Evolutionary conservation across 23 red algal species (phyloP), one percentile per base, ranked within the genome.

Genomic region (Gracilaria domingensis): DNA sequence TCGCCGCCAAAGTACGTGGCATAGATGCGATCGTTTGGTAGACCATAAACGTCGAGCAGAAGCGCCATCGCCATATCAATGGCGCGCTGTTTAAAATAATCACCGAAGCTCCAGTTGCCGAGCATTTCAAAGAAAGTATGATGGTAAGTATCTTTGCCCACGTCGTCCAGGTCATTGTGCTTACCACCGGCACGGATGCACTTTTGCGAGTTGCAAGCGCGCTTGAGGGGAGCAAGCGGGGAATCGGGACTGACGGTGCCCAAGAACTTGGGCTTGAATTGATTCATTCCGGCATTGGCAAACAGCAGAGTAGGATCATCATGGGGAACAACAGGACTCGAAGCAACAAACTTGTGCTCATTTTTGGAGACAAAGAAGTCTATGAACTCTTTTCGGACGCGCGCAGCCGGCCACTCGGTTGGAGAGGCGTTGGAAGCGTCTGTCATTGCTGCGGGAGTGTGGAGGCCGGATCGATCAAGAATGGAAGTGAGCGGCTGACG

Each of bases 51-150:
- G 23, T 85, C 39, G 2, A 79, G 73, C 12, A 99, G 90, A 30
- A 99, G 91, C 7, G 84, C 28, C 48, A 92, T 84, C 13, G 94
- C 94, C 94, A 92, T 95, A 35, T 92, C 89, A 58, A 99, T 96
- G 11, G 97, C 97, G 48, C 91, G 94, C 42, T 66, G 72, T 72
- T 99, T 99, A 67, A 99, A 99, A 75, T 99, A 99, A 65, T 95
- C 91, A 1, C 97, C 97, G 71, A 99, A 99, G 38, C 91, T 95
- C 97, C 97, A 99, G 62, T 96, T 99, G 35, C 97, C 97, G 79
- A 99, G 77, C 97, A 99, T 99, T 87, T 99, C 97, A 55, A 99
- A 99, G 87, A 99, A 99, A 21, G 97, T 99, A 54, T 99, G 97
- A 73, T 99, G 97, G 66, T 99, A 99, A 21, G 97, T 99, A 78